phyloP scores from a whole-genome alignment of 345 rosid species.

The Populus deltoides region DNA sequence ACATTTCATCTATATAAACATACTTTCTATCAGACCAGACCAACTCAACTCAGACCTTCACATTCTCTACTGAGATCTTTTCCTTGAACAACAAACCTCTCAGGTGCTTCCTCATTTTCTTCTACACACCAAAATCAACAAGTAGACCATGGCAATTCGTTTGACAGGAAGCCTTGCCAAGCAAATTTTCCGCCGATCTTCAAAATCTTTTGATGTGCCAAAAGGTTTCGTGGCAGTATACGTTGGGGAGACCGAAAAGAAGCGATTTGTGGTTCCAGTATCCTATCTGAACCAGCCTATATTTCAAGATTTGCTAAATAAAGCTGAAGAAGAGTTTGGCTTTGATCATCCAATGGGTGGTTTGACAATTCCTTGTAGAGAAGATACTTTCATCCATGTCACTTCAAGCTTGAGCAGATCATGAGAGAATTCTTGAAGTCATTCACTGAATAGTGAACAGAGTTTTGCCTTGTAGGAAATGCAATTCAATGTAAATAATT shows the following conservation, averaged over 20 bases:
- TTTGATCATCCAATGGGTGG: conserved; percentile 10
- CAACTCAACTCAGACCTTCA: not conserved
- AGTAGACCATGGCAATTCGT: conserved; percentile 5
- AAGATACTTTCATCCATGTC: not conserved
- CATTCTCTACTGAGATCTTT: not conserved
- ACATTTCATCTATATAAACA: not conserved
- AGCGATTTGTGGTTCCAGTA: not conserved
- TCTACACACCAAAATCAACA: not conserved
- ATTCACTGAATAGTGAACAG: not conserved
- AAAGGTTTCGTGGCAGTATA: conserved; percentile 15
- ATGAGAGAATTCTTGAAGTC: no score
- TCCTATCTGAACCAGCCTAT: not conserved
- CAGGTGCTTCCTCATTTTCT: not conserved
- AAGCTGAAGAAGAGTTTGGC: not conserved
- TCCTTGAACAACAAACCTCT: not conserved
- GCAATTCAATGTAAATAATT: not conserved
- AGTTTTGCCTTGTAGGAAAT: not conserved
- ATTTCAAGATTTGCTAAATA: not conserved
- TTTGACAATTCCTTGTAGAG: not conserved
- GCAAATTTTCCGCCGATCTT: conserved; percentile 4
- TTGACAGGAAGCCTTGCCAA: not conserved
- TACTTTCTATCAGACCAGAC: not conserved
- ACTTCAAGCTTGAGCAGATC: not conserved
- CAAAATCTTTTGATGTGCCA: conserved; percentile 3
- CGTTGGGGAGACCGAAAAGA: not conserved